phyloP scores from a whole-genome alignment of 768 basidiomycete species.

The Wakefieldia striispora region DNA sequence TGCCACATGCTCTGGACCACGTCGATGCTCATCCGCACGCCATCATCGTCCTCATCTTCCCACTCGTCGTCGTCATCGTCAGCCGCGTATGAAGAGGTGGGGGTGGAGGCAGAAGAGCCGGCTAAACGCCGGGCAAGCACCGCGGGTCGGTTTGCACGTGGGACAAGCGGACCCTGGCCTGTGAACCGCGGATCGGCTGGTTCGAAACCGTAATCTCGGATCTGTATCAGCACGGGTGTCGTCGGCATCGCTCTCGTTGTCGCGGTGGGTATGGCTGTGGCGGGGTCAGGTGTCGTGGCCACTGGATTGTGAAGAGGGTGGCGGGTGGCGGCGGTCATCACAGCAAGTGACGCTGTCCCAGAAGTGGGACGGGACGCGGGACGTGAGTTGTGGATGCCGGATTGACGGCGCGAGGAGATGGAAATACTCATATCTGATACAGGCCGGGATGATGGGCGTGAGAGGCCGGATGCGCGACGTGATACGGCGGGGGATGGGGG shows the following conservation, averaged over 20 bases:
- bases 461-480: slow-evolving; percentile 37
- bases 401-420: slow-evolving; percentile 19
- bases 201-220: slow-evolving; percentile 51
- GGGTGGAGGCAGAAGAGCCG: slow-evolving; percentile 13
- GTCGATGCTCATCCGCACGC: neutral
- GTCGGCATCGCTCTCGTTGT: neutral
- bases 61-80: slow-evolving; percentile 9
- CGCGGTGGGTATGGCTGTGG: neutral
- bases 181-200: slow-evolving; percentile 42
- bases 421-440: slow-evolving; percentile 1
- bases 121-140: slow-evolving; percentile 30
- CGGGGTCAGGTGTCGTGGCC: too few species aligned
- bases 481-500: slow-evolving; percentile 58
- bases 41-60: slow-evolving; percentile 11
- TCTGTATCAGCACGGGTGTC: slow-evolving; percentile 32
- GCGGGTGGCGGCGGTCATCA: neutral
- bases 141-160: slow-evolving; percentile 37
- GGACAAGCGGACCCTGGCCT: slow-evolving; percentile 41
- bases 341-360: neutral
- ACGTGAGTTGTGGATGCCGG: slow-evolving; percentile 9
- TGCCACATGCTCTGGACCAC: slow-evolving; percentile 14
- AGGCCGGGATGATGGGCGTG: slow-evolving; percentile 26
- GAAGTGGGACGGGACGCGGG: slow-evolving; percentile 17
- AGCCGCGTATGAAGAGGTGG: slow-evolving; percentile 5
- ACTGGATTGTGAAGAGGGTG: neutral